A percentile compares a stretch with the other conserved stretches of the same genome.
Evolutionary conservation across 306 rosid genomes (phyloP).

Genomic region (Quercus suber): DNA sequence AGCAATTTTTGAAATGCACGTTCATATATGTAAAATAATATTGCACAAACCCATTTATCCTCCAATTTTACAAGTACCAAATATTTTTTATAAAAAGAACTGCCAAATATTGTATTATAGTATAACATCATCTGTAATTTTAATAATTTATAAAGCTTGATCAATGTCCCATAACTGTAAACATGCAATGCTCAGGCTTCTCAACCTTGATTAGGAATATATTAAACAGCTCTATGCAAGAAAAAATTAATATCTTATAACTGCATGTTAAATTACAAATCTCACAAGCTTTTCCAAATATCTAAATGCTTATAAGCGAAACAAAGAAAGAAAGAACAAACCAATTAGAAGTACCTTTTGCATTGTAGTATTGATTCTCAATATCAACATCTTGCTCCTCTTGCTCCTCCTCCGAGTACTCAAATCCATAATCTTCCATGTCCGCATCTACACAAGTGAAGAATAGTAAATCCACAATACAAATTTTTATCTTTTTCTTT

Average conservation of each 20-base stretch:
- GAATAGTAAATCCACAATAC: background rate
- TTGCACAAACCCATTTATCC: background rate
- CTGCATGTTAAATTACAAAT: background rate
- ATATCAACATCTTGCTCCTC: constrained; percentile 99
- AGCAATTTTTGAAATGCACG: background rate
- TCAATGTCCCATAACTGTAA: background rate
- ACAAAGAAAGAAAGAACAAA: background rate
- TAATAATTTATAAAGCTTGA: background rate
- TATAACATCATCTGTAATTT: background rate
- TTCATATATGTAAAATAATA: background rate
- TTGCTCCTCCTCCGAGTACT: constrained; percentile 98
- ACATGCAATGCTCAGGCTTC: background rate
- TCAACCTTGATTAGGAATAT: background rate
- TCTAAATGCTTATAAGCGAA: background rate
- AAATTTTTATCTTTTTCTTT: background rate
- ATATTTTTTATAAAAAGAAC: too few relatives aligned
- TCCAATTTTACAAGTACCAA: background rate
- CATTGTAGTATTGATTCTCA: constrained; percentile 96
- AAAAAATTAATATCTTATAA: background rate
- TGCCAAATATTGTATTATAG: too few relatives aligned
- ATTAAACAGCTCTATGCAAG: background rate
- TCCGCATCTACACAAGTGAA: constrained; percentile 71
- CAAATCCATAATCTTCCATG: constrained; percentile 98
- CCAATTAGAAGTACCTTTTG: constrained; percentile 53
- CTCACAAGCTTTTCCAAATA: constrained; percentile 6